These are phyloP conservation scores for Talaromyces ruber DNA, from an alignment of 495 filamentous ascomycete genomes.

Conservation along the genomic window DNA sequence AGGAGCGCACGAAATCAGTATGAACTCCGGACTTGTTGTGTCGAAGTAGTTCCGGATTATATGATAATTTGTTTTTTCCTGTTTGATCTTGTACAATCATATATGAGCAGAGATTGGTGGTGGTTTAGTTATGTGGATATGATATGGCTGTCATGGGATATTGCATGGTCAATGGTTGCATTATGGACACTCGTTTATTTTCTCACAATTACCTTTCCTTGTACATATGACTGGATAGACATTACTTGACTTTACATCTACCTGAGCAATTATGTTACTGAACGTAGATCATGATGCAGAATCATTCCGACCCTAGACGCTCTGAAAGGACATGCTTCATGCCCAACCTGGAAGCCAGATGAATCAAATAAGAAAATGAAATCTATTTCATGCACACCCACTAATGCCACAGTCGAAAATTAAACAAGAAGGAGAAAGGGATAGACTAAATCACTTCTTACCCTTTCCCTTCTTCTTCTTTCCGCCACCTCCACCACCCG, in stretches of 20 bases:
- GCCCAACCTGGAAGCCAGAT: background rate
- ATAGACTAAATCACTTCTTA: constrained; percentile 29
- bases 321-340: background rate
- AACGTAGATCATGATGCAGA: background rate
- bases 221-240: background rate
- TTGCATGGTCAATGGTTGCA: constrained; percentile 3
- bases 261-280: background rate
- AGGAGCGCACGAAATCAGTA: background rate
- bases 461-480: constrained; percentile 50
- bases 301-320: background rate
- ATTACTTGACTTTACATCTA: background rate
- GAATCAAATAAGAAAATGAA: background rate
- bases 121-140: background rate
- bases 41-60: background rate
- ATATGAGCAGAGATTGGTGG: background rate
- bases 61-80: background rate
- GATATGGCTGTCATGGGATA: background rate
- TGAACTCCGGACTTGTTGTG: background rate
- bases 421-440: background rate
- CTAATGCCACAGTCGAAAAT: background rate
- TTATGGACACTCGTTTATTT: background rate
- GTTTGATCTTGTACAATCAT: background rate
- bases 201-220: background rate
- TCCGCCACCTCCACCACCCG: constrained; percentile 25
- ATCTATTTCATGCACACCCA: background rate